Evolutionary conservation across 495 filamentous ascomycete genomes (phyloP).

Genomic region (Astrocystis sublimbata): DNA sequence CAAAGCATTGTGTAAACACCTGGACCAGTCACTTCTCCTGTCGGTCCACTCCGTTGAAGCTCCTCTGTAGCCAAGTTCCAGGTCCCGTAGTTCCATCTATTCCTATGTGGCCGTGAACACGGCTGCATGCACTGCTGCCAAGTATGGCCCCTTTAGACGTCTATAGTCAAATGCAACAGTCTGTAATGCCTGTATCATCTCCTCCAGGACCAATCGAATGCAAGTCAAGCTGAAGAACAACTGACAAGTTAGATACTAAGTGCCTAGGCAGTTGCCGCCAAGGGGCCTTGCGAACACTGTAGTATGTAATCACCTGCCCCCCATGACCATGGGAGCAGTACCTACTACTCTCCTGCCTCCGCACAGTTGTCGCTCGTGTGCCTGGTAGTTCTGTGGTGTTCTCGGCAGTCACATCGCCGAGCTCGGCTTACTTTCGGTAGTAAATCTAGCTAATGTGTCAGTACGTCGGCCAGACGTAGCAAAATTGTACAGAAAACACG

Average conservation of each 20-base stretch:
- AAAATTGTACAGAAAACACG: conserved; percentile 13
- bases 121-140: background rate
- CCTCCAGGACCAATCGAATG: background rate
- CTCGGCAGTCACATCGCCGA: background rate
- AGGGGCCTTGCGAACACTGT: conserved; percentile 2
- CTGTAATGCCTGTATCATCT: background rate
- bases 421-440: conserved; percentile 58
- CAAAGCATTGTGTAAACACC: background rate
- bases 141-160: background rate
- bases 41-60: background rate
- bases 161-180: background rate
- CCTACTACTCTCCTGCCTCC: conserved; percentile 16
- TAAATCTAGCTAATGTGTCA: conserved; percentile 59
- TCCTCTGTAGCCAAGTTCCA: background rate
- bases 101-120: background rate
- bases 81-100: background rate
- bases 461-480: conserved; percentile 14
- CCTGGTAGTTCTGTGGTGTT: background rate
- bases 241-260: background rate
- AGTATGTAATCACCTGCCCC: conserved; percentile 8
- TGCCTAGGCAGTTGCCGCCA: no score
- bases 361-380: background rate
- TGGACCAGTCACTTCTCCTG: background rate
- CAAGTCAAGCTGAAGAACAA: background rate
- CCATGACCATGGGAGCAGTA: conserved; percentile 13